Evolutionary conservation across 129 eudicot species (phyloP), one percentile per base, ranked within the genome.

Genomic region (Artemisia argyi): DNA sequence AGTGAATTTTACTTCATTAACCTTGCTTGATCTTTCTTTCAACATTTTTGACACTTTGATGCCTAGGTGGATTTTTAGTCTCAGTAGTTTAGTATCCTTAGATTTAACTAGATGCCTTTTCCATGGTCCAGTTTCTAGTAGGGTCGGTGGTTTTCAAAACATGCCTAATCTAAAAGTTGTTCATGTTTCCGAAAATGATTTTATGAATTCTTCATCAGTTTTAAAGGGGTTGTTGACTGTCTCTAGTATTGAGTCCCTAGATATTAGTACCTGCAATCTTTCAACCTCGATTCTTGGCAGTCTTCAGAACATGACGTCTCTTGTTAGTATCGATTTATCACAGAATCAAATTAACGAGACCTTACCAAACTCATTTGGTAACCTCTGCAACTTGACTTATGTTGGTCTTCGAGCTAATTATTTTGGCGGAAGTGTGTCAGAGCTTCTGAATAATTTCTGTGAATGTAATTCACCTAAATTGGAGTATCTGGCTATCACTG

Each of bases 11-110:
- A 61, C 71, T 50, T 69, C 75, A 5, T 22, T 80, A 28, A 30
- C 65, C 11, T 53, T 67, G 14, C 88, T 83, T 55, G 83, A 80
- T 84, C 79, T 84, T 64, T 84, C 82, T 0, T 60, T 59, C n/a
- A 83, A 76, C 73, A 51, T 22, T 3, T 83, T 79, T 17, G 35
- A 67, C 46, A 72, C 18, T 55, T 64, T 58, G 22, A 49, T 73
- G 54, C 85, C 85, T 2, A 1, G 12, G 35, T 82, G 90, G 90
- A 76, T 82, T 62, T 78, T 71, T 55, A 53, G 51, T 53, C 51
- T 78, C n/a, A 22, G 6, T 64, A 71, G 44, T 9, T 66, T 78
- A 42, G 81, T 70, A 53, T 71, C 81, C 42, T 42, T 78, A 24
- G 81, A 78, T 63, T 51, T 71, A 26, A 35, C 60, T 26, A 64